Evolutionary conservation across 2,329 filamentous ascomycete genomes (phyloP).

Genomic region (Xylariaceae sp.): DNA sequence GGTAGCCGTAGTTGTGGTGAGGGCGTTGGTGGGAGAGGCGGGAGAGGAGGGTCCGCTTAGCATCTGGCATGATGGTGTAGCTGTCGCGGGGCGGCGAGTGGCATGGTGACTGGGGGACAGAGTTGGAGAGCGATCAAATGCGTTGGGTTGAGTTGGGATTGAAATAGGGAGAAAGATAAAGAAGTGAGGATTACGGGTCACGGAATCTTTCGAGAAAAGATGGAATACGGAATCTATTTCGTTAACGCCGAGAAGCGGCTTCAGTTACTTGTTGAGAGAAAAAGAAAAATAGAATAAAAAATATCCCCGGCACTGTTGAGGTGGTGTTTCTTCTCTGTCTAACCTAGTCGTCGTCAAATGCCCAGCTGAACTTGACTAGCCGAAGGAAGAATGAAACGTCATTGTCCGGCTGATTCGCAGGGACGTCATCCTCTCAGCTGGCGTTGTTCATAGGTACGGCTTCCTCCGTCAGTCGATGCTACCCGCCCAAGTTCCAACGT

Average conservation of each 20-base stretch:
- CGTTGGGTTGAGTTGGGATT: no score
- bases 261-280: no score
- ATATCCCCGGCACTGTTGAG: no score
- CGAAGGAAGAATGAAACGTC: not conserved
- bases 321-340: not conserved
- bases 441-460: not conserved
- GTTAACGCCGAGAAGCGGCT: not conserved
- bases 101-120: constrained; percentile 19
- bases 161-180: no score
- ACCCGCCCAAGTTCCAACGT: no score
- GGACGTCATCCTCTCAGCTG: constrained; percentile 13
- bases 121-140: not conserved
- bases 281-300: not conserved
- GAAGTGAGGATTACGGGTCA: no score
- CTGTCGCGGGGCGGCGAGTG: constrained; percentile 6
- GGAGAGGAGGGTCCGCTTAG: constrained; percentile 22
- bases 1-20: constrained; percentile 50
- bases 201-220: no score
- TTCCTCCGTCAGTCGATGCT: no score
- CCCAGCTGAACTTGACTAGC: not conserved
- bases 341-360: constrained; percentile 4
- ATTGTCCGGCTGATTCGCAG: not conserved
- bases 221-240: not conserved
- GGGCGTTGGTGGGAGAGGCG: constrained; percentile 25
- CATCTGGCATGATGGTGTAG: constrained; percentile 25